Conservation (phyloP, 371 early-diverging fungal species). For the Mucor lusitanicus region DNA sequence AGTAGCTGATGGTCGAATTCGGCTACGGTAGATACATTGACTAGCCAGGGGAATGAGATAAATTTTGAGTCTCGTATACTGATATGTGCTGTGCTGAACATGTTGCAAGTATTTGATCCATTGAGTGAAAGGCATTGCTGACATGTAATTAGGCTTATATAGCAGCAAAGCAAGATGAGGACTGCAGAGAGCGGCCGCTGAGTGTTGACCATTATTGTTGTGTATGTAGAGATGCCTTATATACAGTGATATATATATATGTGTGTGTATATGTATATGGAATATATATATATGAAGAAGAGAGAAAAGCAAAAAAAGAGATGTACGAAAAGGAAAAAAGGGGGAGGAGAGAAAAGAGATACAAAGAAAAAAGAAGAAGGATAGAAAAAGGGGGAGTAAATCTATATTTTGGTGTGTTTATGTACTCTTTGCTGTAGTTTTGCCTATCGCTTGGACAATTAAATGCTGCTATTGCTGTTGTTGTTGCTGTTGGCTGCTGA, state of each 20-base stretch:
- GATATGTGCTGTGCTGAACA: constrained; percentile 11
- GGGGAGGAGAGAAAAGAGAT: neutral
- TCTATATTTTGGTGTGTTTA: neutral
- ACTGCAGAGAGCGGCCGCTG: neutral
- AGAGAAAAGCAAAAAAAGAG: neutral
- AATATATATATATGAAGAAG: neutral
- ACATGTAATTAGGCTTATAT: neutral
- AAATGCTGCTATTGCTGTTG: neutral
- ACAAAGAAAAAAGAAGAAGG: neutral
- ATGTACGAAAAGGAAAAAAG: neutral
- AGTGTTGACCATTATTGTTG: neutral
- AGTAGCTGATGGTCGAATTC: constrained; percentile 35
- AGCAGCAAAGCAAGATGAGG: neutral
- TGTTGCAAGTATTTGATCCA: constrained; percentile 16
- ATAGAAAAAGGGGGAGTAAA: neutral
- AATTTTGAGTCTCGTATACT: constrained; percentile 13
- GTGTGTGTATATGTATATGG: neutral
- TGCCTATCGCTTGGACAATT: neutral
- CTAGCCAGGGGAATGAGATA: constrained; percentile 17
- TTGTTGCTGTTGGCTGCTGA: neutral
- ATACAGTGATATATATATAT: neutral
- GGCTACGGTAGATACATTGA: constrained; percentile 27
- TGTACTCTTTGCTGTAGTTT: neutral
- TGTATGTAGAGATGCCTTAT: neutral
- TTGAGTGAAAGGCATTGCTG: constrained; percentile 24